These are phyloP conservation scores for Bothriochloa decipiens DNA, from an alignment of 176 grass and related monocot genomes.

Conservation along the genomic window DNA sequence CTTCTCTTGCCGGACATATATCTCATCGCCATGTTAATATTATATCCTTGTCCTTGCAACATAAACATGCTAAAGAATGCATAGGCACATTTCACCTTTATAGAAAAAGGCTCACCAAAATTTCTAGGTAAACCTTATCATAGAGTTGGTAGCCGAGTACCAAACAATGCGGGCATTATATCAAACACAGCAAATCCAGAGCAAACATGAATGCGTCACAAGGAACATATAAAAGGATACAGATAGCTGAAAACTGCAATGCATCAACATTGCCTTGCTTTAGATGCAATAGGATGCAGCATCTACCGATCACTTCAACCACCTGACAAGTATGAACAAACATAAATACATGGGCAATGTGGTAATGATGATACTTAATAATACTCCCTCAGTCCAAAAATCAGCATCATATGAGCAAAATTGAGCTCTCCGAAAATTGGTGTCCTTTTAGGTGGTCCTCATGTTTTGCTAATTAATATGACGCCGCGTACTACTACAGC, in stretches of 20 bases:
- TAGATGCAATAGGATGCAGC: conserved; percentile 84
- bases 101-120: neutral
- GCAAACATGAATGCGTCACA: neutral
- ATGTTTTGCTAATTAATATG: too few species aligned
- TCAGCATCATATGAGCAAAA: too few species aligned
- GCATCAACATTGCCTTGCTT: conserved; percentile 78
- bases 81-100: conserved; percentile 4
- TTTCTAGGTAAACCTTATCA: conserved; percentile 11
- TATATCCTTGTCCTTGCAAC: conserved; percentile 4
- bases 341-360: conserved; percentile 12
- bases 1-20: neutral
- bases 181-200: neutral
- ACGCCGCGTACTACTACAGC: too few species aligned
- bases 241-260: conserved; percentile 97
- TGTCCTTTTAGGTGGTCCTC: too few species aligned
- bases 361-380: conserved; percentile 14
- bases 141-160: neutral
- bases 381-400: neutral
- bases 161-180: neutral
- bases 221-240: conserved; percentile 72
- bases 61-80: conserved; percentile 8
- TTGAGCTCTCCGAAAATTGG: too few species aligned
- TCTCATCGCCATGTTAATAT: neutral
- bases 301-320: conserved; percentile 63
- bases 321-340: conserved; percentile 55